Evolutionary conservation across 257 asterid species (phyloP), one percentile per base, ranked within the genome.

Genomic region (Ilex aquifolium): DNA sequence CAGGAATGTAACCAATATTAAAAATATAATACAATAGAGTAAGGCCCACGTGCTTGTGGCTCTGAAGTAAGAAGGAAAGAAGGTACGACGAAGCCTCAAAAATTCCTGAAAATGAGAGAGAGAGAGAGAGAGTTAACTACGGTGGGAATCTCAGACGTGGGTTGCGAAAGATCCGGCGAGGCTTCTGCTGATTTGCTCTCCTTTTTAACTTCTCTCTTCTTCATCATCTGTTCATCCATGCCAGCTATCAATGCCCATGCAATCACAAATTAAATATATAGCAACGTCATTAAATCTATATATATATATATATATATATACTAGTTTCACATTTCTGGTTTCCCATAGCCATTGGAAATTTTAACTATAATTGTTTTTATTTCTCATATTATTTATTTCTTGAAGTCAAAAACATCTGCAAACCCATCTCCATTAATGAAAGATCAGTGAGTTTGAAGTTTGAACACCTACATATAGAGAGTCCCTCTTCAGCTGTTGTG

Each of bases 141-240:
- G 42, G 42, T 5, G 42, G 78, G 90, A 85, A 85, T 86, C 87
- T 80, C 36, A 65, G 89, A 85, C 92, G 97, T 90, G 85, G 83
- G 76, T 79, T 76, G 80, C 95, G 91, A 68, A 57, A 73, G 74
- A 80, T 73, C 57, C 90, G 95, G 78, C 92, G 95, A 62, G 16
- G 72, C 71, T 84, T 76, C 55, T 74, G 95, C 96, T 76, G 80
- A 72, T 44, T 73, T 74, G 42, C 42, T 7, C 6, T 31, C 50
- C 46, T n/a, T 56, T 59, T 57, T 50, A 50, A 64, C 64, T 54
- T 66, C 62, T 42, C 27, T 13, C 53, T 61, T 48, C 32, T 21
- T 44, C 57, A 68, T n/a, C 65, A 54, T 56, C 51, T 62, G 15
- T 56, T 68, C 56, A 68, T 14, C 64, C 69, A 79, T 82, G 87